Evolutionary conservation across 768 basidiomycete genomes (phyloP).

Genomic region (Tylopilus vinaceipallidus): DNA sequence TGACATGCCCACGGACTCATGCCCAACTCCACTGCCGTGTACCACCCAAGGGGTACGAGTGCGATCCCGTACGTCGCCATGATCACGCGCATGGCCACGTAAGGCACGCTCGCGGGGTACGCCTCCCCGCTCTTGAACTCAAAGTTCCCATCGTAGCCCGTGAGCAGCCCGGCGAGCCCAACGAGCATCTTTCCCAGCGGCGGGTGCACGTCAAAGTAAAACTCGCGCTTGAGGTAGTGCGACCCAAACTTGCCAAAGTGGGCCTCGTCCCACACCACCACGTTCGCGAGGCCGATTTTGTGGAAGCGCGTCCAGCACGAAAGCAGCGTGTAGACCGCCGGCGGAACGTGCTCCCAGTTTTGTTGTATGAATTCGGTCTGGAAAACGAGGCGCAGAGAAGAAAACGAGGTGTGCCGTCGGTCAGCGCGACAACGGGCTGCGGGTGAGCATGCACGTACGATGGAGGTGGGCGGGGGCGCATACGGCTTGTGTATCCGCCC

Average conservation of each 20-base stretch:
- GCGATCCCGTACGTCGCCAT: conserved; percentile 92
- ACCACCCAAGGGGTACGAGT: conserved; percentile 97
- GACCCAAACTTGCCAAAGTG: conserved; percentile 99
- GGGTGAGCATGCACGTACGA: too few species aligned
- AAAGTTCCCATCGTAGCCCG: conserved; percentile 89
- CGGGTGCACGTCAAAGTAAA: conserved; percentile 99
- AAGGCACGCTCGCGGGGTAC: conserved; percentile 86
- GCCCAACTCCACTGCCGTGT: conserved; percentile 90
- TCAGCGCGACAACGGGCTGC: too few species aligned
- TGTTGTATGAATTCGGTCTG: conserved; percentile 77
- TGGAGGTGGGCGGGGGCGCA: conserved; percentile 63
- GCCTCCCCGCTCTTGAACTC: conserved; percentile 91
- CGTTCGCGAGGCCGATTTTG: conserved; percentile 80
- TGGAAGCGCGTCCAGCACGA: conserved; percentile 95
- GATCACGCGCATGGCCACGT: conserved; percentile 92
- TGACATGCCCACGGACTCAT: conserved; percentile 90
- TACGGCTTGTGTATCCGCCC: conserved; percentile 61
- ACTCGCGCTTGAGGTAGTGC: conserved; percentile 97
- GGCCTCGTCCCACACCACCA: conserved; percentile 98
- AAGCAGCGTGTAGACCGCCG: conserved; percentile 86
- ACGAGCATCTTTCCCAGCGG: conserved; percentile 99
- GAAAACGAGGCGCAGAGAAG: conserved; percentile 1
- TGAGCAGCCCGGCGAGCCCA: conserved; percentile 84
- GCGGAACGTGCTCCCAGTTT: conserved; percentile 75
- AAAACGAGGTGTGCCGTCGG: conserved; percentile 19